Conservation (phyloP, 2,329 filamentous ascomycete species). For the Leptographium lundbergii region DNA sequence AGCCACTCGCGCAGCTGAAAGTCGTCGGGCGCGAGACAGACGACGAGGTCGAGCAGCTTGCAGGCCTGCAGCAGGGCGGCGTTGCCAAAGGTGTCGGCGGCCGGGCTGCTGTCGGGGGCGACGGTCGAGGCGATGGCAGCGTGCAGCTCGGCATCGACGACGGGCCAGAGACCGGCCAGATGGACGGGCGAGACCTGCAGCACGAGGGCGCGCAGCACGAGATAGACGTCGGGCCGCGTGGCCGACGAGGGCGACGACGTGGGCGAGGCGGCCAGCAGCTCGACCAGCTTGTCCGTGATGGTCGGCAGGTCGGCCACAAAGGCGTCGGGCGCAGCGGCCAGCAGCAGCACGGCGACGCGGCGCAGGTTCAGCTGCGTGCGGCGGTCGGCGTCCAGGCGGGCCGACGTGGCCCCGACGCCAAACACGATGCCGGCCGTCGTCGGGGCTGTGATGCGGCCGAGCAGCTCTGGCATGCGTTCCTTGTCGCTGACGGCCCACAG, state of each 20-base stretch:
- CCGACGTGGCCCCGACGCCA: slow-evolving; percentile 90
- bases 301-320: slow-evolving; percentile 64
- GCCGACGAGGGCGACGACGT: slow-evolving; percentile 86
- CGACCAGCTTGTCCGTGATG: slow-evolving; percentile 73
- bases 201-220: slow-evolving; percentile 71
- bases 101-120: slow-evolving; percentile 47
- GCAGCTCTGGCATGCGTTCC: slow-evolving; percentile 70
- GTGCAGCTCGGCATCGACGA: slow-evolving; percentile 77
- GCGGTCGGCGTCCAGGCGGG: slow-evolving; percentile 85
- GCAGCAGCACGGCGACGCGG: slow-evolving; percentile 64
- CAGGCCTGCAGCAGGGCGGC: slow-evolving; percentile 75
- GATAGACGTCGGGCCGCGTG: slow-evolving; percentile 79
- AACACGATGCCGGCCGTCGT: slow-evolving; percentile 95
- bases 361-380: slow-evolving; percentile 84
- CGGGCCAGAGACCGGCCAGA: slow-evolving; percentile 76
- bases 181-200: slow-evolving; percentile 70
- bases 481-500: slow-evolving; percentile 83
- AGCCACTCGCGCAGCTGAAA: slow-evolving; percentile 98
- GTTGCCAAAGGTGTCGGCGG: slow-evolving; percentile 64
- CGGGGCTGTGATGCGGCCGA: slow-evolving; percentile 67
- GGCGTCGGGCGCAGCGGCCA: slow-evolving; percentile 64
- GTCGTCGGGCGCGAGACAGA: slow-evolving; percentile 80
- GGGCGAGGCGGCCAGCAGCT: slow-evolving; percentile 70
- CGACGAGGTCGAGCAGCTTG: slow-evolving; percentile 82
- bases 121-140: slow-evolving; percentile 64